Evolutionary conservation across 139 green algal species (phyloP), one percentile per base, ranked within the genome.

Genomic region (Dunaliella primolecta): DNA sequence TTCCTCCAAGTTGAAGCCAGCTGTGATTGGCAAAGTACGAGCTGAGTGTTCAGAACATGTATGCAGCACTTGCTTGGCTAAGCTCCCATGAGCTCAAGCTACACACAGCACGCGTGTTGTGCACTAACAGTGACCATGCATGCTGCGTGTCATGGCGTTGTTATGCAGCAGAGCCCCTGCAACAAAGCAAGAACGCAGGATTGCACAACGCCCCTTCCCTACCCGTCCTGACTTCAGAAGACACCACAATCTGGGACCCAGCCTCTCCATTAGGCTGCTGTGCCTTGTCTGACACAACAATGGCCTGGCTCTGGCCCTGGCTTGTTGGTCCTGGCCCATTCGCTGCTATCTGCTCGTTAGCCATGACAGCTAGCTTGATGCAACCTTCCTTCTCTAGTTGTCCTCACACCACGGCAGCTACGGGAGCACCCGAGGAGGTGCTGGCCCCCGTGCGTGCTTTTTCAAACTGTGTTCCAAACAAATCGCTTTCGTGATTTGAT

Each of bases 1-100:
- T 1, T 80, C 86, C 37, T 92, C 84, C 20, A 96, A 56, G 74
- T 89, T 88, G 29, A 81, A 82, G 31, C 36, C 86, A 71, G 31
- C 80, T 0, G 86, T 90, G 30, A 15, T 3, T 7, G 3, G 72
- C 86, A 37, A 74, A 81, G 87, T 15, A 91, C 84, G 35, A 90
- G 83, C 30, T 33, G 34, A 21, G 86, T 75, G 3, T 85, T 74
- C 24, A 24, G 57, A 74, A n/a, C 57, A n/a, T 21, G 57, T 74
- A 24, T 24, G n/a, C n/a, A n/a, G n/a, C n/a, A n/a, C n/a, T n/a
- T n/a, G n/a, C n/a, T n/a, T n/a, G n/a, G n/a, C n/a, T n/a, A n/a
- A n/a, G n/a, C n/a, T n/a, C n/a, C n/a, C n/a, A n/a, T n/a, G n/a
- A n/a, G n/a, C n/a, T n/a, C n/a, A n/a, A n/a, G n/a, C n/a, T n/a